Evolutionary conservation across 1,139 yeast genomes (phyloP), one percentile per base, ranked within the genome.

Genomic region (Lizanozyma gosingica): DNA sequence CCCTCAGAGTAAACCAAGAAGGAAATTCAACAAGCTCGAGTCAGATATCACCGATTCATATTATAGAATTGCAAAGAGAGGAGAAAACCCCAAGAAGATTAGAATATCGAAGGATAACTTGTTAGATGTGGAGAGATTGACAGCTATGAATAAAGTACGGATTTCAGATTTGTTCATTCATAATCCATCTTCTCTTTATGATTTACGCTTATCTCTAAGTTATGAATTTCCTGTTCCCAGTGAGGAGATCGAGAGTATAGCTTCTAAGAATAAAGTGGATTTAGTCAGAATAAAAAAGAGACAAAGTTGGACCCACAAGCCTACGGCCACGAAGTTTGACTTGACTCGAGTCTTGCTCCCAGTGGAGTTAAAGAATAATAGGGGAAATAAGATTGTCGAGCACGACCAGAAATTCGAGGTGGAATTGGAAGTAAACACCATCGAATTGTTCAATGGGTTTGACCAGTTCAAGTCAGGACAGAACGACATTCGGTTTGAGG

Each of bases 151-250:
- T 46, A 88, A 88, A 55, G 76, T 76, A 47, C 71, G 92, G 41
- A 63, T 87, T 8, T 76, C 85, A 2, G 88, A 84, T 55, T 60
- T 88, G 44, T 75, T 78, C 53, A 67, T 88, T 32, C 80, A 76
- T 53, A 76, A 83, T 42, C 96, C 96, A 1, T 82, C 85, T 45
- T 78, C 85, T 18, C 70, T 80, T 61, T 80, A 80, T 54, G 97
- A 88, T 57, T 68, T 83, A 47, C 71, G 95, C 51, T 65, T 88
- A 35, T 80, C 94, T 9, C 63, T 88, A 46, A 78, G 88, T 34
- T 61, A 83, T 32, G 97, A 88, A 76, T 59, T 78, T 46, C 95
- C 94, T 1, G 73, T 78, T 34, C 67, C 69, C 18, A 75, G 74
- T 47, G 80, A 77, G 43, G 75, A 78, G 40, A 56, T 70, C 29